Percentiles rank a stretch among this genome's conserved stretches.
phyloP scores from a whole-genome alignment of 352 stramenopile genomes.

The Phytophthora europaea region DNA sequence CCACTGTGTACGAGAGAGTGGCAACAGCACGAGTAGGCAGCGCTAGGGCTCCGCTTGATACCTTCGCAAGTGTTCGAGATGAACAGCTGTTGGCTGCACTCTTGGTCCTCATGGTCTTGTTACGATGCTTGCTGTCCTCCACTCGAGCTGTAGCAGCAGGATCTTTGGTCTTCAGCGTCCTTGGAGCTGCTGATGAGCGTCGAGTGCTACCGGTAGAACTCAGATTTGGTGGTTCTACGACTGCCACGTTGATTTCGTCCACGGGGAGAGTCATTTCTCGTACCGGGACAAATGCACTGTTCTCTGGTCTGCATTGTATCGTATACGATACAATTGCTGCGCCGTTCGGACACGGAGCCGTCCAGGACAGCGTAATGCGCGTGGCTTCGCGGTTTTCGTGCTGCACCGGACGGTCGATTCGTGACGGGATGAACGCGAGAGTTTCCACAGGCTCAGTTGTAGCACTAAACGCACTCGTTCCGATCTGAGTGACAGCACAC shows the following conservation, averaged over 20 bases:
- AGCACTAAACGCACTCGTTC: constrained; percentile 56
- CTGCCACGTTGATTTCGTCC: constrained; percentile 28
- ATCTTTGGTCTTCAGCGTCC: not conserved
- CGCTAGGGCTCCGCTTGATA: not conserved
- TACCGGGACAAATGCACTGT: constrained; percentile 46
- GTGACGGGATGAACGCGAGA: constrained; percentile 68
- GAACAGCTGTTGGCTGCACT: not conserved
- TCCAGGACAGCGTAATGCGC: constrained; percentile 63
- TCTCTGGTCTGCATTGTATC: constrained; percentile 70
- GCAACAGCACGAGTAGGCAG: not conserved
- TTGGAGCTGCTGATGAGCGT: not conserved
- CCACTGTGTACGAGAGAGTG: constrained; percentile 44
- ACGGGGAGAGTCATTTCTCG: constrained; percentile 46
- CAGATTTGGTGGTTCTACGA: not conserved
- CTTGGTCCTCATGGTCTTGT: not conserved
- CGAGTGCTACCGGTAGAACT: not conserved
- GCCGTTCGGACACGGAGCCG: constrained; percentile 62
- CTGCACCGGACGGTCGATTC: constrained; percentile 52
- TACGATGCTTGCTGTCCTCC: not conserved
- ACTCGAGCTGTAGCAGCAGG: not conserved
- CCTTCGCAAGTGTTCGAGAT: constrained; percentile 1
- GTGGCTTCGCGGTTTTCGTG: constrained; percentile 45
- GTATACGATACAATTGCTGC: constrained; percentile 61
- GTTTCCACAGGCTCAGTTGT: constrained; percentile 59
- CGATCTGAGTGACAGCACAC: constrained; percentile 44